Percentiles rank a stretch among this genome's conserved stretches.
Evolutionary conservation across 352 stramenopile genomes (phyloP).

Genomic region (Phytopythium sindhum): DNA sequence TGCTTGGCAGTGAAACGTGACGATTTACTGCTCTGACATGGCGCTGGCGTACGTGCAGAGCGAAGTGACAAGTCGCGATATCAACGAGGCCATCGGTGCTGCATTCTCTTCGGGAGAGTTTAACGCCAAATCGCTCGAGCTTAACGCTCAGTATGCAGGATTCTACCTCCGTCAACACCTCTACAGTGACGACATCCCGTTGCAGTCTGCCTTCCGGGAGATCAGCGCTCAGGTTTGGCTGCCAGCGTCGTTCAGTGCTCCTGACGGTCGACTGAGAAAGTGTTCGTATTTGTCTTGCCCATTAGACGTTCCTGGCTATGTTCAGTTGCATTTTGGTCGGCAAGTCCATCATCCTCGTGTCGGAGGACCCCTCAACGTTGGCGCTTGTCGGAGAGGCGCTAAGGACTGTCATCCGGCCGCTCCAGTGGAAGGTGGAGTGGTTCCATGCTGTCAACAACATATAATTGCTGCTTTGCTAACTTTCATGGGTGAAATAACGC

Average conservation of each 20-base stretch:
- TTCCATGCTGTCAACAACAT: background rate
- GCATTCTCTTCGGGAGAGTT: no score
- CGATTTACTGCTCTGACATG: background rate
- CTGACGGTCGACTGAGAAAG: background rate
- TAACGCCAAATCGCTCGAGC: background rate
- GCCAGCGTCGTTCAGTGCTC: background rate
- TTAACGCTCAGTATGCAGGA: constrained; percentile 27
- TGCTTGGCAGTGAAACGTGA: background rate
- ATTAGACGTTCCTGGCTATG: constrained; percentile 48
- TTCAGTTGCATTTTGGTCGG: constrained; percentile 43
- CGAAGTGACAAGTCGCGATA: background rate
- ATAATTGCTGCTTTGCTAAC: no score
- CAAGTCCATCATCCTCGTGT: constrained; percentile 58
- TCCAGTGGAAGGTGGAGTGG: constrained; percentile 46
- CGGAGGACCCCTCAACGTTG: constrained; percentile 35
- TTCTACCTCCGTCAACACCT: constrained; percentile 31
- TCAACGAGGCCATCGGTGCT: background rate
- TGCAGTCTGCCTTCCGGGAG: constrained; percentile 46
- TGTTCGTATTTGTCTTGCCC: background rate
- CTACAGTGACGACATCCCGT: constrained; percentile 15
- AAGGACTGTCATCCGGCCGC: constrained; percentile 39
- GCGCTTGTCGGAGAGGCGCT: constrained; percentile 35
- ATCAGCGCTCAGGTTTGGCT: constrained; percentile 46
- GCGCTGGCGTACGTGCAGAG: background rate
- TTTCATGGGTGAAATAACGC: no score